phyloP scores from a whole-genome alignment of 495 filamentous ascomycete species.

The Peziza echinospora region DNA sequence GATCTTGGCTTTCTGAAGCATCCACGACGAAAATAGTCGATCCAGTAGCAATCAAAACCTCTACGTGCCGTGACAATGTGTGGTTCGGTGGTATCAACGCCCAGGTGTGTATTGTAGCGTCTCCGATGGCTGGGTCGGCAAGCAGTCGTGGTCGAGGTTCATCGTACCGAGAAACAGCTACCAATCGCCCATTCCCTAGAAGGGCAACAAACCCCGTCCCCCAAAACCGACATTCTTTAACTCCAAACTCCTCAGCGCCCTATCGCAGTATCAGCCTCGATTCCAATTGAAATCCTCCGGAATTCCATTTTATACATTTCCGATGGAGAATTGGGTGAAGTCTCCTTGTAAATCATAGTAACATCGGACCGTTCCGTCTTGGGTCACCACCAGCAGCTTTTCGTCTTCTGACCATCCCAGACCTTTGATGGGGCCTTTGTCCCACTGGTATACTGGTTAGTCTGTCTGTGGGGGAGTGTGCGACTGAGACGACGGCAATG shows the following conservation, averaged over 20 bases:
- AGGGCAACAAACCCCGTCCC: constrained; percentile 80
- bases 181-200: constrained; percentile 65
- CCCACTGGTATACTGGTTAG: constrained; percentile 52
- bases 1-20: constrained; percentile 72
- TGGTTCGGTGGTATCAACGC: constrained; percentile 69
- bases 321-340: constrained; percentile 88
- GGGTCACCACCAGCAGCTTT: constrained; percentile 67
- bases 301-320: constrained; percentile 35
- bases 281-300: neutral
- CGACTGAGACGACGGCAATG: neutral
- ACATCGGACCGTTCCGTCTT: constrained; percentile 75
- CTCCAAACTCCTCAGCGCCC: constrained; percentile 69
- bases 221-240: constrained; percentile 77
- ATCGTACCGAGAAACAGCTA: constrained; percentile 70
- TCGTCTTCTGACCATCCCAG: constrained; percentile 96
- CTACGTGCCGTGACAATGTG: constrained; percentile 83
- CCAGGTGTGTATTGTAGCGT: constrained; percentile 64
- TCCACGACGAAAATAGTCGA: constrained; percentile 74
- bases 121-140: constrained; percentile 33
- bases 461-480: constrained; percentile 7
- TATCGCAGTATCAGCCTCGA: constrained; percentile 14
- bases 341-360: constrained; percentile 85
- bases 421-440: constrained; percentile 70
- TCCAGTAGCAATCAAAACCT: constrained; percentile 70
- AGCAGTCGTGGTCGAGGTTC: constrained; percentile 76